Conservation (phyloP, 257 asterid genomes). For the Nicotiana tomentosiformis region DNA sequence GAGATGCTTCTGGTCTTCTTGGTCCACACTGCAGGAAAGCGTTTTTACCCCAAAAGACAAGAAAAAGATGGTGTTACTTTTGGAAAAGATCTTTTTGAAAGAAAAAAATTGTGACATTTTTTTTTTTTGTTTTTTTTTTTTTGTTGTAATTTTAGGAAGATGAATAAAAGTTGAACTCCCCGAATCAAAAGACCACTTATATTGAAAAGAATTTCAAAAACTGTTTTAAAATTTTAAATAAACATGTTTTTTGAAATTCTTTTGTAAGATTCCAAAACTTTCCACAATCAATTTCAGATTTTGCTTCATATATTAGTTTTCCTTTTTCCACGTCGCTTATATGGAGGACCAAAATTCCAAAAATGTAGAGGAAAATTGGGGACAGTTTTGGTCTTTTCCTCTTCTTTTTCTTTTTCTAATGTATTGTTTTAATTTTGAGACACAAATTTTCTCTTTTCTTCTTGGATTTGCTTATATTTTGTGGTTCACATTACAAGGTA, state of each 20-base stretch:
- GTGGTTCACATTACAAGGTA: background rate
- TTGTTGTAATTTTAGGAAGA: too few species aligned
- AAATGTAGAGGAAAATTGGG: background rate
- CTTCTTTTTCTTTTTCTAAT: background rate
- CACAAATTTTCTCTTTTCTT: background rate
- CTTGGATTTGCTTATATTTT: background rate
- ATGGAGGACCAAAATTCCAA: background rate
- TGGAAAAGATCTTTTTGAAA: background rate
- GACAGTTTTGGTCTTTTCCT: background rate
- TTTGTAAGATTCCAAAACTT: background rate
- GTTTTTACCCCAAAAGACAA: background rate
- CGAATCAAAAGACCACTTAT: too few species aligned
- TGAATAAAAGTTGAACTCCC: too few species aligned
- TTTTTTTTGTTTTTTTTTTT: too few species aligned
- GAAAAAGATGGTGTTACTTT: background rate
- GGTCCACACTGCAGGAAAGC: background rate
- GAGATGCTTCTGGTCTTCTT: background rate
- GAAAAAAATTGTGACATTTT: too few species aligned
- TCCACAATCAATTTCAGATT: too few species aligned
- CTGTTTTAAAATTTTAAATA: too few species aligned
- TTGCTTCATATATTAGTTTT: background rate
- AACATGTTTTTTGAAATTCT: background rate
- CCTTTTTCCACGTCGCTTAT: background rate
- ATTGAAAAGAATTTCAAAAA: too few species aligned
- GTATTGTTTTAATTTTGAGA: background rate